Base-by-base conservation (phyloP, 352 stramenopile genomes). In the Phytophthora nicotianae region DNA sequence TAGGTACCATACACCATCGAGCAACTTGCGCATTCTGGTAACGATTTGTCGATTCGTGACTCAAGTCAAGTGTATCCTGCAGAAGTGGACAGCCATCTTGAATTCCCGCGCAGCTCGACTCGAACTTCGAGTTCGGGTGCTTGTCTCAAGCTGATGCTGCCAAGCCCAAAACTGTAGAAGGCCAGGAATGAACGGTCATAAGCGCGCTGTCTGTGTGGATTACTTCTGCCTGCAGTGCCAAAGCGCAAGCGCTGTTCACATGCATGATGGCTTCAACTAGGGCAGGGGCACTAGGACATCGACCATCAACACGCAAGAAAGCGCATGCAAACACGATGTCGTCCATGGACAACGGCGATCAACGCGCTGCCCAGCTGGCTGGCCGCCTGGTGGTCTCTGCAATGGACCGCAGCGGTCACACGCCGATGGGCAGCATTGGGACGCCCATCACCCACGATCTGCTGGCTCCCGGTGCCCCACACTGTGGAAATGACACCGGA, bases 201-300 rank as follows among this genome's bases (percentile, higher is more conserved):
- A 38, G 23, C 11, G 48, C 49, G 3, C 24, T 29, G 24, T 29
- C 24, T 7, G 24, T 29, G 21, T 41, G 35, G 49, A 47, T 47
- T 47, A 47, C 37, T 47, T 43, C 49, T 11, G 19, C 20, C 32
- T 26, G 1, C 49, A 21, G 19, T 29, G 42, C 10, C 53, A 29
- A n/a, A 32, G 26, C 43, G 45, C 45, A 51, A 51, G 24, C 45
- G 21, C 1, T 13, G n/a, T 23, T 29, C 20, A n/a, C n/a, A n/a
- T 29, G 20, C 19, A 24, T 5, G n/a, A 10, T 48, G 9, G 32
- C 47, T 65, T 58, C 57, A 65, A 58, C 38, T 56, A 57, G 57
- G 45, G 57, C 56, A 64, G 7, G 56, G 56, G 33, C 45, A 55
- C 13, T 6, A 8, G 37, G 10, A 20, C 9, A 27, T 50, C 43